These are phyloP conservation scores for Apium graveolens DNA, from an alignment of 129 eudicot species.

Conservation along the genomic window DNA sequence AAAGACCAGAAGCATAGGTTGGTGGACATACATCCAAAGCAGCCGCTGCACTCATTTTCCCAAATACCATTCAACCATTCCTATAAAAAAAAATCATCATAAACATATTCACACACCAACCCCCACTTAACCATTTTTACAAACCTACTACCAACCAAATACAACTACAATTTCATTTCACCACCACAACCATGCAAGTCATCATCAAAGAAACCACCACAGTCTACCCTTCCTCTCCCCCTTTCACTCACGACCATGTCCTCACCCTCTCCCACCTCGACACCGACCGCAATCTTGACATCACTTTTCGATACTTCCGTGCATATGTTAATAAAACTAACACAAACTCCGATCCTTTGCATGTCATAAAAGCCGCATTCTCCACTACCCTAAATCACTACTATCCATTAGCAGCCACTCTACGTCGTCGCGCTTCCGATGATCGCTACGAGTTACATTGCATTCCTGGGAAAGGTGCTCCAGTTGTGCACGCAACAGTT, in stretches of 20 bases:
- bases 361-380: conserved; percentile 54
- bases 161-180: neutral
- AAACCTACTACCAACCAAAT: neutral
- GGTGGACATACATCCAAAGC: too few species aligned
- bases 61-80: neutral
- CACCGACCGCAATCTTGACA: conserved; percentile 72
- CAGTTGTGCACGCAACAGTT: conserved; percentile 38
- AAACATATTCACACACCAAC: neutral
- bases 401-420: conserved; percentile 55
- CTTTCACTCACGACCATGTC: conserved; percentile 46
- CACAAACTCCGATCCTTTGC: conserved; percentile 41
- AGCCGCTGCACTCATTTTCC: too few species aligned
- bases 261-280: conserved; percentile 89
- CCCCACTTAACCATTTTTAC: too few species aligned
- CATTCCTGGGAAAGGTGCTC: conserved; percentile 40
- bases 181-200: conserved; percentile 36
- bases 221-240: conserved; percentile 41
- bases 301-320: conserved; percentile 67
- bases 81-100: neutral
- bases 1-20: too few species aligned
- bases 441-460: conserved; percentile 61
- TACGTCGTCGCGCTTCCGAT: conserved; percentile 34
- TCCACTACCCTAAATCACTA: conserved; percentile 50
- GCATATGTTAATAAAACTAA: conserved; percentile 31
- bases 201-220: conserved; percentile 36